phyloP scores from a whole-genome alignment of 441 rosid species.

The Populus hybrid region DNA sequence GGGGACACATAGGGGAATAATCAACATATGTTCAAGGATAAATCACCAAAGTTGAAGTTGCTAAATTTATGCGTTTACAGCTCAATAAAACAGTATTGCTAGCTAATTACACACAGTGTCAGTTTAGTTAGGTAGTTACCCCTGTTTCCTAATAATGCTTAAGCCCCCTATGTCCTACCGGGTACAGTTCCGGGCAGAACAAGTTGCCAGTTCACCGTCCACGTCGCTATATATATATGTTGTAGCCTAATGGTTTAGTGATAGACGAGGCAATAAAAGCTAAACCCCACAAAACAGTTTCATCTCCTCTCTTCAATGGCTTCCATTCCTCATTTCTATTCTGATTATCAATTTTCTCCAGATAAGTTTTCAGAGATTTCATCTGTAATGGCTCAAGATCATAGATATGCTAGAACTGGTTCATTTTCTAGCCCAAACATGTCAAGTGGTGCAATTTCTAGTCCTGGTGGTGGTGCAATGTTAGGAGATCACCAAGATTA shows the following conservation, averaged over 20 bases:
- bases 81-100: slow-evolving; percentile 14
- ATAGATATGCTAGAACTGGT: not conserved
- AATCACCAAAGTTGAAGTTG: not conserved
- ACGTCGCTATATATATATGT: not conserved
- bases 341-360: slow-evolving; percentile 38
- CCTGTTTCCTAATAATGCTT: slow-evolving; percentile 16
- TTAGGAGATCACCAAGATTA: not conserved
- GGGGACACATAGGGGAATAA: not conserved
- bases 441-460: slow-evolving; percentile 26
- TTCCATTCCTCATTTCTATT: slow-evolving; percentile 46
- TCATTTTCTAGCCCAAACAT: slow-evolving; percentile 10
- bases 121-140: slow-evolving; percentile 13
- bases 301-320: slow-evolving; percentile 33
- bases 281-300: not conserved
- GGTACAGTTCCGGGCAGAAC: slow-evolving; percentile 25
- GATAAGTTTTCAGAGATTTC: slow-evolving; percentile 39
- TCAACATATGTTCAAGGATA: not conserved
- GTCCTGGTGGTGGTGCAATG: slow-evolving; percentile 17
- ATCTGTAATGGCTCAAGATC: slow-evolving; percentile 14
- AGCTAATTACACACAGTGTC: not conserved
- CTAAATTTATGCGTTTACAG: slow-evolving; percentile 23
- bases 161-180: not conserved
- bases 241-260: slow-evolving; percentile 7
- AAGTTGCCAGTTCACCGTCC: slow-evolving; percentile 26
- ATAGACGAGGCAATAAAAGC: slow-evolving; percentile 9